Base-by-base conservation (phyloP, 345 rosid species). In the Raphanus raphanistrum region DNA sequence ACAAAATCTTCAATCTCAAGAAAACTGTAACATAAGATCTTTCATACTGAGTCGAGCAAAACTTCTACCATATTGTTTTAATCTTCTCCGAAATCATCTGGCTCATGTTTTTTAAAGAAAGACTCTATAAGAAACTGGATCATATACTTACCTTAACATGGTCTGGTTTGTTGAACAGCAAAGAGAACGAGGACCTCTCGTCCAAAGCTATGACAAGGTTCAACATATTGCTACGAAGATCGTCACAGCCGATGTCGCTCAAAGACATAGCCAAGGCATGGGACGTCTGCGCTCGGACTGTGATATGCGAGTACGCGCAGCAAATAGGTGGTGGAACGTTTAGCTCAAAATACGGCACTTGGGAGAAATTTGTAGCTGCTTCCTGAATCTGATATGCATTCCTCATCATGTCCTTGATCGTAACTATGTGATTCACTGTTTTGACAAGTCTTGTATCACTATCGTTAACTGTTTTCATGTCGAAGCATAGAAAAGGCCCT, bases 211-310 rank as follows among this genome's bases (percentile, higher is more conserved):
- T 85, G 86, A 84, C 87, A 11, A 86, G 84, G 85, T 88, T 90
- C 79, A 84, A 88, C 73, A 85, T 84, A 63, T 86, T 82, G 61
- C 86, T 92, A 29, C 83, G 93, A 69, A 82, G 85, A 65, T 86
- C 90, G 68, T 83, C 90, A 31, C 93, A 87, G 76, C 95, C 96
- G 11, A 86, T 92, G 92, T 85, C 93, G 26, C 86, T 92, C 4
- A 76, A 76, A 73, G 93, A 89, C 63, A 90, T 92, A 61, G 96
- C 92, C 48, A 84, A 80, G 85, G 89, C 92, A 29, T 92, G 97
- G 97, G 96, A 90, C 73, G 76, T 72, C 11, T 90, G 93, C 73
- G 88, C 89, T 29, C 86, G 88, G 0, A 79, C 82, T 2, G 93
- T 87, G 11, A 85, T 90, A n/a, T 83, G 86, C 4, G 96, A 92